Base-by-base conservation (phyloP, 2,329 filamentous ascomycete species). In the Hawksworthiomyces lignivorus region DNA sequence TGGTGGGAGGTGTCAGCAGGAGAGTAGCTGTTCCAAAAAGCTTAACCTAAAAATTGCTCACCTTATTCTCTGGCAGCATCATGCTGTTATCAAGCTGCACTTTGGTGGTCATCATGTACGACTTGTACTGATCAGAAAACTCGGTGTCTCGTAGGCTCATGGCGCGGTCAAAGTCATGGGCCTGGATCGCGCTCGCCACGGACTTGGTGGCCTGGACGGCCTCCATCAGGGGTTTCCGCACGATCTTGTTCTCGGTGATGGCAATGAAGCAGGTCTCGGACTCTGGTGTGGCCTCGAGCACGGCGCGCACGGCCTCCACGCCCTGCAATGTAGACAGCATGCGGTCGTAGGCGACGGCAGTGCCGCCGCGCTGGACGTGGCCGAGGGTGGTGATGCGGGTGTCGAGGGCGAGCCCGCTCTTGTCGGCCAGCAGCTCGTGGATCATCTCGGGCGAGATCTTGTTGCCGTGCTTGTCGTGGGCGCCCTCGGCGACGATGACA, bases 201-300 rank as follows among this genome's bases (percentile, higher is more conserved):
- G 84, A 75, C 61, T 96, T 83, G 21, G 92, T 98, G 56, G 88
- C 77, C 35, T 77, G 69, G 10, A 98, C 92, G 2, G 92, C 89
- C 58, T 94, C 77, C 69, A 97, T 84, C 20, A 98, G 70, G 17
- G 88, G 84, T 54, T 89, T 88, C 42, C 89, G 80, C 50, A 88
- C 81, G 58, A 98, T 97, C 69, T 98, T 94, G 75, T 97, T 97
- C 70, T 98, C 92, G 50, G 83, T 89, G 52, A 98, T 89, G 53
- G 88, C 89, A 58, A 98, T 97, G 57, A 98, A 89, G 44, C 88
- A 90, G 36, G 88, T 95, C 42, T 87, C 86, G 0, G 86, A 90
- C 32, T 92, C 84, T 9, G 92, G 88, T 0, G 81, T 94, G 37
- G 87, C 86, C 51, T 94, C 87, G 21, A 96, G 73, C 15, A 96